A percentile compares a stretch with the other conserved stretches of the same genome.
Evolutionary conservation across 441 rosid genomes (phyloP).

Genomic region (Bocquillonia castaneifolia): DNA sequence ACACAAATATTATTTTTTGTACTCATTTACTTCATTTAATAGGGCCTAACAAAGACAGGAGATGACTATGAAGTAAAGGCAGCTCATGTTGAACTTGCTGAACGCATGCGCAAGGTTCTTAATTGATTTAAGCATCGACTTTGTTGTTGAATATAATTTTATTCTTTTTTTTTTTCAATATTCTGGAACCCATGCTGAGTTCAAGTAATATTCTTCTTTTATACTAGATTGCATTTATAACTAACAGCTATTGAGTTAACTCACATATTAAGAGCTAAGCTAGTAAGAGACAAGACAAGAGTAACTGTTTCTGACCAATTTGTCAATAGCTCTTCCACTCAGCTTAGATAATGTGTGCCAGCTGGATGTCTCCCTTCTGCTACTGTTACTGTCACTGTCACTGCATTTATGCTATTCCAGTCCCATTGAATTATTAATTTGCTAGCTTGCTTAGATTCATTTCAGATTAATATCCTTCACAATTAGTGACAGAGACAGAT

Average conservation of each 20-base stretch:
- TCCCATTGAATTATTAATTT: too few species aligned
- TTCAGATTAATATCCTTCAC: too few species aligned
- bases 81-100: conserved; percentile 98
- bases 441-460: too few species aligned
- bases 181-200: neutral
- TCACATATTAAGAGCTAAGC: neutral
- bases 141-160: neutral
- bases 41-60: conserved; percentile 94
- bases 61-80: conserved; percentile 94
- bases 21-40: conserved; percentile 25
- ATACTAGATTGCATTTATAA: neutral
- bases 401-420: too few species aligned
- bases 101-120: conserved; percentile 91
- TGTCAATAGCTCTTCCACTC: neutral
- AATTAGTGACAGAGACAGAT: too few species aligned
- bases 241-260: neutral
- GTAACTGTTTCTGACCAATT: neutral
- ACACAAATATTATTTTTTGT: conserved; percentile 10
- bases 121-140: conserved; percentile 9
- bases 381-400: too few species aligned
- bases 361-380: neutral
- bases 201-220: neutral
- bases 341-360: neutral
- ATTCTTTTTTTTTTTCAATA: neutral
- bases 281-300: neutral